Conservation (phyloP, 2,329 filamentous ascomycete species). For the Epichloe brachyelytri region DNA sequence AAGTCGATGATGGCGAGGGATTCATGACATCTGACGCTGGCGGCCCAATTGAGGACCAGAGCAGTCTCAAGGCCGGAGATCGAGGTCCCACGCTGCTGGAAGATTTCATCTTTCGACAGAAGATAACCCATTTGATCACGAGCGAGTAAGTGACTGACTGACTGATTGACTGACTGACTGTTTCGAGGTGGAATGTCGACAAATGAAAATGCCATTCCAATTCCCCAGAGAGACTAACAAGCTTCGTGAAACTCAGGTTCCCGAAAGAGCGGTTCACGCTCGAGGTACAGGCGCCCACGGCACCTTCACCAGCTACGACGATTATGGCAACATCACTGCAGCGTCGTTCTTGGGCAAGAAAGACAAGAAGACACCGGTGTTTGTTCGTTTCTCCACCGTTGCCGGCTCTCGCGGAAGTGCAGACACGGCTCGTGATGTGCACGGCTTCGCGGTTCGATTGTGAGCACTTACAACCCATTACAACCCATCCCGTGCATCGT, state of each 20-base stretch:
- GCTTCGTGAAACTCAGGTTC: constrained; percentile 24
- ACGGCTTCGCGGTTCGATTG: constrained; percentile 48
- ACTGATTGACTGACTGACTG: background rate
- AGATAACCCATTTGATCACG: constrained; percentile 58
- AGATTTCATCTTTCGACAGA: constrained; percentile 61
- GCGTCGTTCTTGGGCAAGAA: constrained; percentile 46
- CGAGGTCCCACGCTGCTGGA: constrained; percentile 57
- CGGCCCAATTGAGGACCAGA: constrained; percentile 53
- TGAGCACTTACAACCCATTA: constrained; percentile 13
- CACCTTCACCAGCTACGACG: constrained; percentile 52
- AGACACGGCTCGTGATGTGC: constrained; percentile 59
- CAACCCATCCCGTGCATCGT: background rate
- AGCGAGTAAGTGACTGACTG: constrained; percentile 36
- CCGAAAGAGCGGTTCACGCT: constrained; percentile 56
- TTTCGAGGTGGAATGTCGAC: background rate
- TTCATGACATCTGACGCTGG: constrained; percentile 56
- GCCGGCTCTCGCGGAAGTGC: constrained; percentile 55
- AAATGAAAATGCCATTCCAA: background rate
- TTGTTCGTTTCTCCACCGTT: constrained; percentile 65
- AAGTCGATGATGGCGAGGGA: constrained; percentile 38
- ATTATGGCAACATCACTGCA: constrained; percentile 55
- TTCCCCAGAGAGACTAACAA: background rate
- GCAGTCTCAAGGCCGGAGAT: constrained; percentile 52
- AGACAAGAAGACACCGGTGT: constrained; percentile 48
- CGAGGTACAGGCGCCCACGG: constrained; percentile 58